Evolutionary conservation across 257 asterid genomes (phyloP).

Genomic region (Nicotiana tabacum): DNA sequence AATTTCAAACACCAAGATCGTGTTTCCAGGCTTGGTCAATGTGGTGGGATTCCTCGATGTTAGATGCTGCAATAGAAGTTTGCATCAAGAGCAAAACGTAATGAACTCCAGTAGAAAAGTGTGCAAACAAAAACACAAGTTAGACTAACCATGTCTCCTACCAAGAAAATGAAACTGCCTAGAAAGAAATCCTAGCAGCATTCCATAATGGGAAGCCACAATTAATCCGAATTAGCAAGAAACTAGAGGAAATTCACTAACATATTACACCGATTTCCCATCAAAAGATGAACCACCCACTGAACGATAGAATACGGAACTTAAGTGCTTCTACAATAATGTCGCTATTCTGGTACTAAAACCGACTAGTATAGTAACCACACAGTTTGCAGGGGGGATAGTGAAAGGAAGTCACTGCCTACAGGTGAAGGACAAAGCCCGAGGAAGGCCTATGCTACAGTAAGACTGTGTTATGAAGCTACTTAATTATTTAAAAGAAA

Average conservation of each 20-base stretch:
- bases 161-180: conserved; percentile 1
- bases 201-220: neutral
- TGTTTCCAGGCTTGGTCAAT: conserved; percentile 76
- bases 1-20: conserved; percentile 83
- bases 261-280: neutral
- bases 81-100: conserved; percentile 12
- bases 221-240: neutral
- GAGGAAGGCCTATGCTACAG: neutral
- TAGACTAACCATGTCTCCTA: neutral
- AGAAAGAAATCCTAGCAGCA: conserved; percentile 5
- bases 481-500: neutral
- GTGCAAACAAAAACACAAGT: neutral
- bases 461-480: neutral
- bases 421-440: neutral
- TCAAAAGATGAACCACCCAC: neutral
- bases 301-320: neutral
- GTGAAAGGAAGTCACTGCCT: neutral
- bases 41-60: conserved; percentile 73
- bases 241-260: neutral
- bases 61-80: conserved; percentile 59
- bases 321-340: neutral
- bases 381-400: neutral
- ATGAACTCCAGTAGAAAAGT: neutral
- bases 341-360: neutral
- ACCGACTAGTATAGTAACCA: neutral